These are phyloP conservation scores for Aspergillus niger DNA, from an alignment of 2,329 filamentous ascomycete genomes.

Conservation along the genomic window DNA sequence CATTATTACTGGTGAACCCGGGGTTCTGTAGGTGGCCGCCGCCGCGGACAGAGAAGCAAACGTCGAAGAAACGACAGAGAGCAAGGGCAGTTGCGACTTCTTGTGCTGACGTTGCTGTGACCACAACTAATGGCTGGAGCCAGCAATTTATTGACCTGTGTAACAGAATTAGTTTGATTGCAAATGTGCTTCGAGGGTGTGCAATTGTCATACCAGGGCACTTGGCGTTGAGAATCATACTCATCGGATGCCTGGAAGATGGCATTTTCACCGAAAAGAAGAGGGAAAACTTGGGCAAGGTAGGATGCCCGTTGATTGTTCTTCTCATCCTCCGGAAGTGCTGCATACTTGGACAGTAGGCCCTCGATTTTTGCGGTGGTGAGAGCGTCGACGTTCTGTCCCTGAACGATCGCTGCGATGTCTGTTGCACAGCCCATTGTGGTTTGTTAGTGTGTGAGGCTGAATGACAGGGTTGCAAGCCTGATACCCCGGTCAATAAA, in stretches of 20 bases:
- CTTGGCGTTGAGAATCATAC: background rate
- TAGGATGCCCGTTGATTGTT: background rate
- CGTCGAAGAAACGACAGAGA: conserved; percentile 5
- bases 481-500: background rate
- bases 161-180: background rate
- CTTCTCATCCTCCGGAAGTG: background rate
- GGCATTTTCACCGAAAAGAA: background rate
- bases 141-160: conserved; percentile 13
- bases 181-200: background rate
- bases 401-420: background rate
- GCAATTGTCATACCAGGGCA: background rate
- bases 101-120: conserved; percentile 5
- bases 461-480: background rate
- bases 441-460: background rate
- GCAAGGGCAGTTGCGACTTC: conserved; percentile 5
- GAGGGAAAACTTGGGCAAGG: background rate
- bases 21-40: conserved; percentile 21
- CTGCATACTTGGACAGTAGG: background rate
- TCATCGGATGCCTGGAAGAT: background rate
- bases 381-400: background rate
- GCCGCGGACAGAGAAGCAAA: conserved; percentile 9
- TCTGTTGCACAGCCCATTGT: background rate
- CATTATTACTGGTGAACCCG: conserved; percentile 21
- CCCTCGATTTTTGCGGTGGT: background rate
- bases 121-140: conserved; percentile 12